These are phyloP conservation scores for Crithidia bombi DNA, from an alignment of 208 protist species.

Conservation along the genomic window DNA sequence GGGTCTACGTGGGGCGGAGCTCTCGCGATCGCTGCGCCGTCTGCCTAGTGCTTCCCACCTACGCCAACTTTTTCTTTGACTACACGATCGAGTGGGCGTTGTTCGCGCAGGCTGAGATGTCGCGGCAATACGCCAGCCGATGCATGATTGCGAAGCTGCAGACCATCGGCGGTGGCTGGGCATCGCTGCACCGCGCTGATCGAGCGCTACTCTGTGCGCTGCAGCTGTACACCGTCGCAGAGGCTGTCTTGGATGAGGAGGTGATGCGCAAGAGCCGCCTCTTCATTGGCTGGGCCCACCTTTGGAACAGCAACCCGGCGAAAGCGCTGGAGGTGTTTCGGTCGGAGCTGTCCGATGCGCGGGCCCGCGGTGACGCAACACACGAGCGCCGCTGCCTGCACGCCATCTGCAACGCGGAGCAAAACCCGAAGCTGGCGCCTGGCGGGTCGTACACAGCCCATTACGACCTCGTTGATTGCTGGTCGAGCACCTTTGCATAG, in stretches of 20 bases:
- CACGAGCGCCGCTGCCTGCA: slow-evolving; percentile 69
- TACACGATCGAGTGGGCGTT: slow-evolving; percentile 43
- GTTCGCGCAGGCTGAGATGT: slow-evolving; percentile 46
- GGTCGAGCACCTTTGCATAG: slow-evolving; percentile 38
- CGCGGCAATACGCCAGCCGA: slow-evolving; percentile 51
- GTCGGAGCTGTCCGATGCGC: slow-evolving; percentile 37
- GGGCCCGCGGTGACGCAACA: slow-evolving; percentile 28
- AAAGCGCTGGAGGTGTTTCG: slow-evolving; percentile 53
- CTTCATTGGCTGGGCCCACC: slow-evolving; percentile 73
- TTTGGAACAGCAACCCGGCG: slow-evolving; percentile 58
- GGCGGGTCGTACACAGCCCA: slow-evolving; percentile 18
- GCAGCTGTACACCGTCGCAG: slow-evolving; percentile 48
- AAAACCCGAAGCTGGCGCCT: slow-evolving; percentile 33
- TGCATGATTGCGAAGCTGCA: slow-evolving; percentile 64
- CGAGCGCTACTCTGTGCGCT: slow-evolving; percentile 60
- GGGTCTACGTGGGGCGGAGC: slow-evolving; percentile 8
- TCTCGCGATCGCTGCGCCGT: background rate
- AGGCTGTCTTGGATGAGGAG: slow-evolving; percentile 45
- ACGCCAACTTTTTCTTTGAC: slow-evolving; percentile 43
- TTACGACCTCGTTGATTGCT: slow-evolving; percentile 43
- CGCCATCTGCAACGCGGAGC: slow-evolving; percentile 52
- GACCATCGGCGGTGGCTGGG: slow-evolving; percentile 80
- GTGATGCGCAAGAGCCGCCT: slow-evolving; percentile 59
- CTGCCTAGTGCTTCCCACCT: slow-evolving; percentile 44
- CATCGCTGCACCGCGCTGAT: slow-evolving; percentile 64